Evolutionary conservation across 495 filamentous ascomycete species (phyloP).

Genomic region (Neurospora sp.): DNA sequence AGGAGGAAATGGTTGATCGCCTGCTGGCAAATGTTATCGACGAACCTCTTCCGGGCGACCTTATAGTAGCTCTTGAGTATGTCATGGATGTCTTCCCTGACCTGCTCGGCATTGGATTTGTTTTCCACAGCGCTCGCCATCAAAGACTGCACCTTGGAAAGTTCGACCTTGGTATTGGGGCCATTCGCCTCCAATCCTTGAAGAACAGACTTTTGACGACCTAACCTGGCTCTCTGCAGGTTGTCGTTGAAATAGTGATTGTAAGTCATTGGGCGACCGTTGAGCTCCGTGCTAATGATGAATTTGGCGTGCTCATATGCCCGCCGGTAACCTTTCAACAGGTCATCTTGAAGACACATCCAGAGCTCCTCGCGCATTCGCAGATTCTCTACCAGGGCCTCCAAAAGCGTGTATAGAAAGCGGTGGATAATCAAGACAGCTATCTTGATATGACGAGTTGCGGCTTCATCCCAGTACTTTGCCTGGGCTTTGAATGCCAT

Average conservation of each 20-base stretch:
- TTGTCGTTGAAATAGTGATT: conserved; percentile 46
- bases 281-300: conserved; percentile 40
- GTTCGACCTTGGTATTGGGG: not conserved
- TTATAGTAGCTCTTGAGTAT: conserved; percentile 51
- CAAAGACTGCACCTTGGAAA: conserved; percentile 3
- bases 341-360: conserved; percentile 31
- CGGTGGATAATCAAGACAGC: conserved; percentile 34
- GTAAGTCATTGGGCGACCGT: conserved; percentile 34
- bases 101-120: conserved; percentile 39
- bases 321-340: conserved; percentile 31
- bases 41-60: conserved; percentile 44
- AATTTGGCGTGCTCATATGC: conserved; percentile 34
- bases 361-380: conserved; percentile 29
- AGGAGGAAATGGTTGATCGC: conserved; percentile 27
- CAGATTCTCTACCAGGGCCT: conserved; percentile 27
- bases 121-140: conserved; percentile 1
- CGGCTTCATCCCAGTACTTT: not conserved
- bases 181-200: not conserved
- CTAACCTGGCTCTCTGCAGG: conserved; percentile 27
- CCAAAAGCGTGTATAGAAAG: conserved; percentile 34
- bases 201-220: conserved; percentile 10
- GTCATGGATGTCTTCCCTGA: conserved; percentile 45
- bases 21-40: conserved; percentile 42
- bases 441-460: conserved; percentile 29
- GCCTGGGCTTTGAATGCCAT: not conserved